Conservation (phyloP, 306 rosid genomes). For the Carpinus fangiana region DNA sequence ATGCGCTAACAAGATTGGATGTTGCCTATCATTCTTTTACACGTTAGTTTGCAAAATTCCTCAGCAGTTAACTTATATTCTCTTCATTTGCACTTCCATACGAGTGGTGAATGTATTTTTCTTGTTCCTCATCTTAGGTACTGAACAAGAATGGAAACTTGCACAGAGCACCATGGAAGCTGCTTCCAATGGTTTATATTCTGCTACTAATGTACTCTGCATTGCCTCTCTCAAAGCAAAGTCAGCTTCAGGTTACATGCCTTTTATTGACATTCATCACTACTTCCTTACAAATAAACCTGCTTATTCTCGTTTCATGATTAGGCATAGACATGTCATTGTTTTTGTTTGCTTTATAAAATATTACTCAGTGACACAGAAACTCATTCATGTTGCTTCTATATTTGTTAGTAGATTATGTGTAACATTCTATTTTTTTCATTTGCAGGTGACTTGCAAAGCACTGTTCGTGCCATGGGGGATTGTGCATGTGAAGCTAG, state of each 20-base stretch:
- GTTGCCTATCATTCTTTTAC: slow-evolving; percentile 75
- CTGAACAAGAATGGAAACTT: slow-evolving; percentile 96
- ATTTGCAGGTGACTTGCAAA: slow-evolving; percentile 71
- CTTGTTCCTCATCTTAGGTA: slow-evolving; percentile 55
- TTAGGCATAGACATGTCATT: slow-evolving; percentile 5
- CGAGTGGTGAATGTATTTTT: slow-evolving; percentile 25
- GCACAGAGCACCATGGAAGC: slow-evolving; percentile 85
- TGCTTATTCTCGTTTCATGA: slow-evolving; percentile 19
- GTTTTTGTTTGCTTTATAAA: neutral
- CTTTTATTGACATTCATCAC: slow-evolving; percentile 5
- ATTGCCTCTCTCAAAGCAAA: slow-evolving; percentile 77
- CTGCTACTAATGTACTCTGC: slow-evolving; percentile 71
- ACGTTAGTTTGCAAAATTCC: slow-evolving; percentile 52
- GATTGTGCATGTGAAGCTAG: slow-evolving; percentile 79
- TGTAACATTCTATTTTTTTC: slow-evolving; percentile 18
- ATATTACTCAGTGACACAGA: neutral
- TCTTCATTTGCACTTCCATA: slow-evolving; percentile 10
- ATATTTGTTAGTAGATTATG: slow-evolving; percentile 23
- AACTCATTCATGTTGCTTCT: slow-evolving; percentile 8
- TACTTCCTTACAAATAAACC: slow-evolving; percentile 10
- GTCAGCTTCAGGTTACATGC: slow-evolving; percentile 78
- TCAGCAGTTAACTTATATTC: slow-evolving; percentile 22
- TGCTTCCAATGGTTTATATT: slow-evolving; percentile 74
- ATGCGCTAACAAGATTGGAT: slow-evolving; percentile 72
- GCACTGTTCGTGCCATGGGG: slow-evolving; percentile 81